A percentile compares a stretch with the other conserved stretches of the same genome.
Conservation (phyloP, 2,329 filamentous ascomycete species). For the Verticillium nubilum region DNA sequence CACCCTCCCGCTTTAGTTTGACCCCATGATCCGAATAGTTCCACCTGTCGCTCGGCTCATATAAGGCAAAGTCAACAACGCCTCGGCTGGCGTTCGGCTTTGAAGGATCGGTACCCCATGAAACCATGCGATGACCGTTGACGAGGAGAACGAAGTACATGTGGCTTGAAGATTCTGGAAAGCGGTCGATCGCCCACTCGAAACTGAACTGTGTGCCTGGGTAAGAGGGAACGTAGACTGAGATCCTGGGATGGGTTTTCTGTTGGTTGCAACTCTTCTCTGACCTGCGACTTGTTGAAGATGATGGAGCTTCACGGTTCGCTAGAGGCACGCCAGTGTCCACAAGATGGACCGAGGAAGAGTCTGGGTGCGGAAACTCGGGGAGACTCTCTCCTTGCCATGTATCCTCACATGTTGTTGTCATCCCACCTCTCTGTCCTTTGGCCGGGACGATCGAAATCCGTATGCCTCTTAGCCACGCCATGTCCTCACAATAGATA, state of each 20-base stretch:
- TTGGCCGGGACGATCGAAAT: conserved; percentile 33
- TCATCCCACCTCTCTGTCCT: neutral
- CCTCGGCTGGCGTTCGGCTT: conserved; percentile 22
- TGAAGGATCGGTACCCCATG: conserved; percentile 43
- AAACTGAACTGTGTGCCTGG: conserved; percentile 49
- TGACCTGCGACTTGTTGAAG: neutral
- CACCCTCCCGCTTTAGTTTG: conserved; percentile 28
- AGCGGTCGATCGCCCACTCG: conserved; percentile 36
- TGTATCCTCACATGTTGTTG: neutral
- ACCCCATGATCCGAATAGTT: conserved; percentile 30
- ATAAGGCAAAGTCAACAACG: conserved; percentile 40
- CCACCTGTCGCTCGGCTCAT: conserved; percentile 38
- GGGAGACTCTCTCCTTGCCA: conserved; percentile 31
- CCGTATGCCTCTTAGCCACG: conserved; percentile 42
- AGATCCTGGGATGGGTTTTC: conserved; percentile 35
- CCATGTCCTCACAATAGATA: conserved; percentile 29
- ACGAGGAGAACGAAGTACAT: conserved; percentile 51
- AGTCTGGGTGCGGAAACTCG: conserved; percentile 51
- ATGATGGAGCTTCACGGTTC: neutral
- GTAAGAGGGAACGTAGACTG: conserved; percentile 52
- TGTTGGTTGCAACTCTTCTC: conserved; percentile 21
- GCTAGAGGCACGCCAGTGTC: conserved; percentile 5
- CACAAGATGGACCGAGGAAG: conserved; percentile 33
- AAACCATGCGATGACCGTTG: conserved; percentile 46
- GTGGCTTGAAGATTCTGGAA: conserved; percentile 27